Evolutionary conservation across 805 yeast genomes (phyloP).

Genomic region (Candida berthetii): DNA sequence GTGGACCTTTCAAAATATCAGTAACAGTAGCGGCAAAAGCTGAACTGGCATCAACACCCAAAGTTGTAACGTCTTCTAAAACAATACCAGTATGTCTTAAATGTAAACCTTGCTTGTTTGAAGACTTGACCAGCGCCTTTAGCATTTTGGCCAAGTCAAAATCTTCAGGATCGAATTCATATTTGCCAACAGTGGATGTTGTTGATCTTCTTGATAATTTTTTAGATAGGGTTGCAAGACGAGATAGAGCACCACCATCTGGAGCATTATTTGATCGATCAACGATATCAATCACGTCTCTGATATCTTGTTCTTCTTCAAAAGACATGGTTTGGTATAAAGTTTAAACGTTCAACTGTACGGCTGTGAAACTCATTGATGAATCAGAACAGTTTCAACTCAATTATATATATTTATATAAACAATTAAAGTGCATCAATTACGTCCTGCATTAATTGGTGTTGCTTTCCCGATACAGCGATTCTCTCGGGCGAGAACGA

Average conservation of each 20-base stretch:
- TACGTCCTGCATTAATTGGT: too few relatives aligned
- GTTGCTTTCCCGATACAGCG: too few relatives aligned
- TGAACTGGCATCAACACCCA: slow-evolving; percentile 34
- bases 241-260: neutral
- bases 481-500: too few relatives aligned
- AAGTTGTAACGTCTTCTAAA: slow-evolving; percentile 26
- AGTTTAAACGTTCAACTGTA: too few relatives aligned
- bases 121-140: slow-evolving; percentile 27
- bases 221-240: slow-evolving; percentile 1
- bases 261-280: neutral
- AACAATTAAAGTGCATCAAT: too few relatives aligned
- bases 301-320: too few relatives aligned
- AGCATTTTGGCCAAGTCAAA: slow-evolving; percentile 34
- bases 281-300: neutral
- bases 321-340: too few relatives aligned
- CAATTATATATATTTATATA: too few relatives aligned
- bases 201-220: neutral
- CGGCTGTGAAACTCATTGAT: too few relatives aligned
- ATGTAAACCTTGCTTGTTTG: slow-evolving; percentile 38
- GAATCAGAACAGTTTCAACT: too few relatives aligned
- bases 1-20: slow-evolving; percentile 28
- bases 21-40: slow-evolving; percentile 33
- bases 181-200: neutral
- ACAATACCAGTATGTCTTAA: slow-evolving; percentile 36
- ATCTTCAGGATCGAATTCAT: slow-evolving; percentile 18